Evolutionary conservation across 305 asterid species (phyloP), one percentile per base, ranked within the genome.

Genomic region (Solanum chacoense): DNA sequence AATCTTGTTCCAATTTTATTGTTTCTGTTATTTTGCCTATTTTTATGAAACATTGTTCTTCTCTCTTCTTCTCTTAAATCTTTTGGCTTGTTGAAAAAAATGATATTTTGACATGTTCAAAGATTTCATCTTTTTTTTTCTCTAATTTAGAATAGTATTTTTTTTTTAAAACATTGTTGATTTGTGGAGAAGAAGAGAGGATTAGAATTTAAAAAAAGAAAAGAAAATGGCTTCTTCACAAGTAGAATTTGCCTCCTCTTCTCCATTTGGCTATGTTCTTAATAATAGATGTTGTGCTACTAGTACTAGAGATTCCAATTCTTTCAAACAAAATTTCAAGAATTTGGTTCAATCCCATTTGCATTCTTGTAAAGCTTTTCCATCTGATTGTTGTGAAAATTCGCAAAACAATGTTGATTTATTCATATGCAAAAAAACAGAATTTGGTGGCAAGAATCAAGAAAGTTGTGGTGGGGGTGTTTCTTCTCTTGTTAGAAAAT

Each of bases 401-500:
- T 65, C 55, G 0, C 73, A 35, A 16, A 88, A 89, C 32, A 86
- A 65, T 84, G 28, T 86, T 5, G 92, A 92, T 87, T 86, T 92
- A 42, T 90, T 89, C 67, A 0, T 18, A 55, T 20, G 67, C 67
- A 55, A 18, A 55, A 55, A 55, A 40, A 87, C 74, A 28, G 34
- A 84, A 72, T 85, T 42, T 65, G 34, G 18, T 24, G 75, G 32
- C 9, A 88, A 42, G 73, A 74, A 84, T 55, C 71, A 78, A 76
- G 86, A 69, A 24, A 59, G 29, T 89, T 45, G 76, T 28, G 98
- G 95, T 22, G 97, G 95, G 1, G 98, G 95, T 29, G 98, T 97
- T 14, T 96, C 99, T 22, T 94, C 98, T 65, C 95, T 97, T 34
- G 94, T 97, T 34, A 96, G 89, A 88, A 95, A 94, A 91, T 97